These are phyloP conservation scores for Magnusiomyces suaveolens DNA, from an alignment of 1,139 yeast species.

Conservation along the genomic window DNA sequence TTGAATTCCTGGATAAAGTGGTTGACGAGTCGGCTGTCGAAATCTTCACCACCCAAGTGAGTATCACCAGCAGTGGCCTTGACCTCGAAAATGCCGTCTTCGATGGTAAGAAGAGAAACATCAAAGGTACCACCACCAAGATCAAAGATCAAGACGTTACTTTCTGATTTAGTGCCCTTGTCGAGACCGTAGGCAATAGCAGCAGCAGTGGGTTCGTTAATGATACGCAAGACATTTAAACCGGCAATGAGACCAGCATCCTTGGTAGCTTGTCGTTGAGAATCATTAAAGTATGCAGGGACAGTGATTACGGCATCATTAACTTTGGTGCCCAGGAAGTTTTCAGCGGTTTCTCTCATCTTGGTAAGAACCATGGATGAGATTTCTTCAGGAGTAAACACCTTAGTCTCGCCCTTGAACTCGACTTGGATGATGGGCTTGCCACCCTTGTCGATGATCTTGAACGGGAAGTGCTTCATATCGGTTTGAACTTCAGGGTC, in stretches of 20 bases:
- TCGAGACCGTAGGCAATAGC: conserved; percentile 88
- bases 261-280: conserved; percentile 94
- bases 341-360: conserved; percentile 95
- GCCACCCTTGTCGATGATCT: conserved; percentile 74
- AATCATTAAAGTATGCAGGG: conserved; percentile 92
- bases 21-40: conserved; percentile 91
- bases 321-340: conserved; percentile 75
- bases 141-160: conserved; percentile 82
- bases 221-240: conserved; percentile 85
- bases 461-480: conserved; percentile 94
- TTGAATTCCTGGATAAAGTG: conserved; percentile 92
- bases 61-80: conserved; percentile 99
- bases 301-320: conserved; percentile 88
- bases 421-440: conserved; percentile 87
- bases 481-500: conserved; percentile 88
- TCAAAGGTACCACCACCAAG: conserved; percentile 99
- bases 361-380: conserved; percentile 90
- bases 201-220: conserved; percentile 85
- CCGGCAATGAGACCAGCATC: conserved; percentile 97
- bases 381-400: conserved; percentile 91
- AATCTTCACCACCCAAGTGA: conserved; percentile 99
- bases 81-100: conserved; percentile 98
- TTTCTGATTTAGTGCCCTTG: conserved; percentile 80
- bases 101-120: conserved; percentile 92
- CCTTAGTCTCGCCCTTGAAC: conserved; percentile 87